A percentile compares a stretch with the other conserved stretches of the same genome.
Conservation (phyloP, 495 filamentous ascomycete species). For the Rusavskia elegans region DNA sequence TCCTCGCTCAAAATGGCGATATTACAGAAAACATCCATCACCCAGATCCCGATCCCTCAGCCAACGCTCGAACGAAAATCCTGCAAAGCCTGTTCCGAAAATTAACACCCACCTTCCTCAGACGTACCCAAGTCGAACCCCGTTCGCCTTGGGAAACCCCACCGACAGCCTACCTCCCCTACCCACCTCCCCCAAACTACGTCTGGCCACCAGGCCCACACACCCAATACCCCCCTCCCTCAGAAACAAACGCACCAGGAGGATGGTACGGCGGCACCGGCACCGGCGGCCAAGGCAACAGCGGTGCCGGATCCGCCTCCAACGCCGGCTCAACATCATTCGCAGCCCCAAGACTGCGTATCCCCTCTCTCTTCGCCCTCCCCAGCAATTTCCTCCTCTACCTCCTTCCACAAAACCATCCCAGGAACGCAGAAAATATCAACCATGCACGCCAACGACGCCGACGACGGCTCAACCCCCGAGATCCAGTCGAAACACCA, state of each 20-base stretch:
- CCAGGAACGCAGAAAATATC: too few relatives aligned
- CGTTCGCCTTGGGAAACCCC: constrained; percentile 3
- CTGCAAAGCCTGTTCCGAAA: not conserved
- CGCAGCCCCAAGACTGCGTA: not conserved
- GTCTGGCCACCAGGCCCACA: constrained; percentile 6
- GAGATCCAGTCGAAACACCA: too few relatives aligned
- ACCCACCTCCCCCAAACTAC: constrained; percentile 10
- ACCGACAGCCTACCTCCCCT: constrained; percentile 12
- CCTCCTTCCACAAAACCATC: constrained; percentile 7
- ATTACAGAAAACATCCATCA: too few relatives aligned
- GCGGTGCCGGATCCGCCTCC: not conserved
- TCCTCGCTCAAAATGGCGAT: too few relatives aligned
- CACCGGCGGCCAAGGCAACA: not conserved
- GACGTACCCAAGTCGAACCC: constrained; percentile 6
- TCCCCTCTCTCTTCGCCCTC: constrained; percentile 3
- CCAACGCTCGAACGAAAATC: too few relatives aligned
- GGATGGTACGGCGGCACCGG: constrained; percentile 1
- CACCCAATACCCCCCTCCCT: constrained; percentile 1
- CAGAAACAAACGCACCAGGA: not conserved
- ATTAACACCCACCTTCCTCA: not conserved
- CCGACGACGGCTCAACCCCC: too few relatives aligned
- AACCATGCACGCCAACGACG: too few relatives aligned
- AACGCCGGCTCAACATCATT: not conserved
- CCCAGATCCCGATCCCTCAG: too few relatives aligned
- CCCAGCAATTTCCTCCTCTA: constrained; percentile 12